phyloP scores from a whole-genome alignment of 805 yeast genomes.

The Candida nanaspora region DNA sequence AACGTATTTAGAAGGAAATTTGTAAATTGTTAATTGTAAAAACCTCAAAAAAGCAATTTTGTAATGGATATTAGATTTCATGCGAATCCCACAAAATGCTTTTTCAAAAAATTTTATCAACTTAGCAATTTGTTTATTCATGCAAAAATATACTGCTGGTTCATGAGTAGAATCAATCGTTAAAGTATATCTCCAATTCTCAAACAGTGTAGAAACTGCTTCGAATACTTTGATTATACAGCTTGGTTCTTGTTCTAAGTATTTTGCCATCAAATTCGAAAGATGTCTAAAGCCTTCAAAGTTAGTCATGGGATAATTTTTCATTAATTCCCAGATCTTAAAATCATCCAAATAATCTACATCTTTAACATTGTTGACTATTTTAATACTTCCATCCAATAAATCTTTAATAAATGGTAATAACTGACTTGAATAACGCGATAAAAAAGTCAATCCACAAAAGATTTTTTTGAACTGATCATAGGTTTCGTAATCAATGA shows the following conservation, averaged over 20 bases:
- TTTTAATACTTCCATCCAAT: slow-evolving; percentile 1
- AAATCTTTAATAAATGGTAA: slow-evolving; percentile 5
- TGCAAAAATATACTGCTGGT: slow-evolving; percentile 8
- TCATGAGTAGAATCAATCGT: background rate
- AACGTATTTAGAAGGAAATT: slow-evolving; percentile 16
- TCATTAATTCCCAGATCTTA: slow-evolving; percentile 12
- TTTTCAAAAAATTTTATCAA: slow-evolving; percentile 4
- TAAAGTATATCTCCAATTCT: background rate
- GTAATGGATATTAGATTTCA: background rate
- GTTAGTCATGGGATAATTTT: slow-evolving; percentile 4
- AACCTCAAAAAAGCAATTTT: background rate
- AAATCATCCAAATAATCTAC: slow-evolving; percentile 3
- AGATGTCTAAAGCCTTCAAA: slow-evolving; percentile 11
- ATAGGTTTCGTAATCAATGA: slow-evolving; percentile 3
- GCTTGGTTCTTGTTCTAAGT: slow-evolving; percentile 1
- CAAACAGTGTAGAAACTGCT: background rate
- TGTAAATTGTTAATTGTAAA: background rate
- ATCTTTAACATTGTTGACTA: slow-evolving; percentile 1
- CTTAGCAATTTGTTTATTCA: slow-evolving; percentile 9
- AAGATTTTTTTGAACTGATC: slow-evolving; percentile 4
- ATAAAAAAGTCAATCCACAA: slow-evolving; percentile 8
- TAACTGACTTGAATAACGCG: slow-evolving; percentile 4
- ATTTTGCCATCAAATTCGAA: slow-evolving; percentile 3
- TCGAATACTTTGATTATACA: background rate
- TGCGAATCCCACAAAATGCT: slow-evolving; percentile 4